Conservation (phyloP, 2,329 filamentous ascomycete genomes). For the Cylindrodendrum hubeiense region DNA sequence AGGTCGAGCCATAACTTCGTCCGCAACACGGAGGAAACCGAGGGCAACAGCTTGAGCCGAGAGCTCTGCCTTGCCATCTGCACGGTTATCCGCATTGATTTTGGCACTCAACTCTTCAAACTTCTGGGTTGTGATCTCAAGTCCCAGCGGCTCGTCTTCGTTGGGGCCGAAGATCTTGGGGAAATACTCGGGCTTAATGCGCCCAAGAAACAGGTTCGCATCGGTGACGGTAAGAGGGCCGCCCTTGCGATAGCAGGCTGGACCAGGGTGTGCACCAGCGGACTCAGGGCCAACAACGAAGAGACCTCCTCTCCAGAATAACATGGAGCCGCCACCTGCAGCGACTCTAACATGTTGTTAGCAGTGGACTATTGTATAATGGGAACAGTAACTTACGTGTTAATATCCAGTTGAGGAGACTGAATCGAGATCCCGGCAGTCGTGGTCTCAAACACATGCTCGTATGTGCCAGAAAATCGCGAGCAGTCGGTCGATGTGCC, state of each 20-base stretch:
- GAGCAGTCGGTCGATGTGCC: slow-evolving; percentile 84
- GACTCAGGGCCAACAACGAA: slow-evolving; percentile 81
- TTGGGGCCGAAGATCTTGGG: slow-evolving; percentile 79
- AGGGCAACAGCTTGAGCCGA: slow-evolving; percentile 52
- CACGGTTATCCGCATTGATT: slow-evolving; percentile 54
- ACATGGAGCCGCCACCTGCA: slow-evolving; percentile 77
- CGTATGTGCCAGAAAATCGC: slow-evolving; percentile 66
- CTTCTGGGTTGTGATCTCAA: slow-evolving; percentile 53
- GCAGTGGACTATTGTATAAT: not conserved
- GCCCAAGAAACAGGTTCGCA: slow-evolving; percentile 76
- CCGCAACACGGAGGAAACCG: slow-evolving; percentile 53
- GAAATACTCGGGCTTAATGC: slow-evolving; percentile 72
- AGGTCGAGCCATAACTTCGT: slow-evolving; percentile 51
- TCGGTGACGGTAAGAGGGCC: slow-evolving; percentile 80
- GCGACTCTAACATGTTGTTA: slow-evolving; percentile 62
- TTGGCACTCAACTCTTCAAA: slow-evolving; percentile 56
- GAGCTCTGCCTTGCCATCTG: slow-evolving; percentile 44
- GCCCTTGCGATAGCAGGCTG: slow-evolving; percentile 79
- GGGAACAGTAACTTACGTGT: slow-evolving; percentile 61
- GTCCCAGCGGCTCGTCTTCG: slow-evolving; percentile 67
- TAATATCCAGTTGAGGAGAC: slow-evolving; percentile 84
- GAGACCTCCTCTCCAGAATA: slow-evolving; percentile 79
- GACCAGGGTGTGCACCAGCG: slow-evolving; percentile 77
- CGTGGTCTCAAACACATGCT: slow-evolving; percentile 76
- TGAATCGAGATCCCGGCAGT: slow-evolving; percentile 85